Percentiles rank a stretch among this genome's conserved stretches.
Conservation (phyloP, 257 asterid genomes). For the Solanum chmielewskii region DNA sequence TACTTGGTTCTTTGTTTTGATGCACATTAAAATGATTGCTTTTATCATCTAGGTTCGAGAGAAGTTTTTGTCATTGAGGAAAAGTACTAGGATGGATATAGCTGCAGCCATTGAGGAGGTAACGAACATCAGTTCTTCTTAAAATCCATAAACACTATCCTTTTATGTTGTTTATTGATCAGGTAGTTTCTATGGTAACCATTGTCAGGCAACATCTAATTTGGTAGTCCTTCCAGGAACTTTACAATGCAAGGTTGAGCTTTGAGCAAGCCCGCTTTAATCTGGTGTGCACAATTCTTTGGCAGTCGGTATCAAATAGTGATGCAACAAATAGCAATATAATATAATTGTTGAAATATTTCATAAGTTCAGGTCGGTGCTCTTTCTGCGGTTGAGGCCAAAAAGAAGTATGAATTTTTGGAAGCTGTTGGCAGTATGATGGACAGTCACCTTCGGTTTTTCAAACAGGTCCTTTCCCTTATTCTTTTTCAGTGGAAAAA, state of each 20-base stretch:
- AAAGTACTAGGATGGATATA: slow-evolving; percentile 79
- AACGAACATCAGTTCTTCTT: slow-evolving; percentile 15
- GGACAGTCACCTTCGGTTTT: slow-evolving; percentile 84
- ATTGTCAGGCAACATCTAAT: slow-evolving; percentile 61
- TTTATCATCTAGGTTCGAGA: slow-evolving; percentile 68
- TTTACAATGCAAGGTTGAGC: slow-evolving; percentile 68
- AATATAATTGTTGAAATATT: slow-evolving; percentile 4
- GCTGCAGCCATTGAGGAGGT: slow-evolving; percentile 84
- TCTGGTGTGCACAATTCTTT: slow-evolving; percentile 40
- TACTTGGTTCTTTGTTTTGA: neutral
- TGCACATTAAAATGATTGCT: neutral
- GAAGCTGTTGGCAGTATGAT: slow-evolving; percentile 83
- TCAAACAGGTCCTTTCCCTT: slow-evolving; percentile 50
- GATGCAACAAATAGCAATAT: neutral
- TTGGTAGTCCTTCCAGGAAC: slow-evolving; percentile 98
- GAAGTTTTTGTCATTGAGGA: slow-evolving; percentile 75
- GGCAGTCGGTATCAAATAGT: neutral
- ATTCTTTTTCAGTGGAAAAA: slow-evolving; percentile 13
- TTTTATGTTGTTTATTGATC: slow-evolving; percentile 20
- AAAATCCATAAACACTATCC: neutral
- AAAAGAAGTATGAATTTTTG: slow-evolving; percentile 78
- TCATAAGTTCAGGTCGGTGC: slow-evolving; percentile 59
- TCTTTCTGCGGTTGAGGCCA: slow-evolving; percentile 79
- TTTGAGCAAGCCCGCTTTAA: slow-evolving; percentile 91
- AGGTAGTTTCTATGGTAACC: slow-evolving; percentile 55